phyloP scores from a whole-genome alignment of 192 early-diverging fungal genomes.

The Coemansia asiatica region DNA sequence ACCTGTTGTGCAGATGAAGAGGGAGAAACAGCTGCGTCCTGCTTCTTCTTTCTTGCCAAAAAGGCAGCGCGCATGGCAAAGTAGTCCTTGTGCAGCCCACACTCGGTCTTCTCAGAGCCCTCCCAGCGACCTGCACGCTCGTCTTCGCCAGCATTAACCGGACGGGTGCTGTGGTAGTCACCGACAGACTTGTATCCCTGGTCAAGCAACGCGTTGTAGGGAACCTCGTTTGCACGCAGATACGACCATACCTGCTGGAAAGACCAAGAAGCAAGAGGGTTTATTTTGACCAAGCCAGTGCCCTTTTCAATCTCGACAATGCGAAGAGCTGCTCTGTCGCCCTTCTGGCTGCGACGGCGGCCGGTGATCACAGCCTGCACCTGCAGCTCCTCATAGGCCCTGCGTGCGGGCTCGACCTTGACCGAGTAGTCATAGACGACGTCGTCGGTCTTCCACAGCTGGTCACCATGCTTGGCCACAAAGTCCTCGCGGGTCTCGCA shows the following conservation, averaged over 20 bases:
- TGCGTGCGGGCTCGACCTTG: slow-evolving; percentile 90
- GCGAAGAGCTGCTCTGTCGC: slow-evolving; percentile 71
- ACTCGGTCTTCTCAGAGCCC: slow-evolving; percentile 87
- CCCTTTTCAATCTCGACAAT: slow-evolving; percentile 79
- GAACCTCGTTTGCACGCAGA: slow-evolving; percentile 79
- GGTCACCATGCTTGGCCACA: slow-evolving; percentile 68
- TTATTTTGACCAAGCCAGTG: slow-evolving; percentile 84
- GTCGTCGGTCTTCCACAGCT: slow-evolving; percentile 82
- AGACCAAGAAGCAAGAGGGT: slow-evolving; percentile 89
- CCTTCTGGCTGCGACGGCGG: slow-evolving; percentile 82
- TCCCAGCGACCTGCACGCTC: slow-evolving; percentile 91
- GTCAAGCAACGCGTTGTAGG: slow-evolving; percentile 87
- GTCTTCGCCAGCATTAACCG: slow-evolving; percentile 62
- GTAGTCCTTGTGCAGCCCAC: slow-evolving; percentile 96
- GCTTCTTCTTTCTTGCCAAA: slow-evolving; percentile 74
- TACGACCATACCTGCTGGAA: slow-evolving; percentile 88
- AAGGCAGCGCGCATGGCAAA: slow-evolving; percentile 86
- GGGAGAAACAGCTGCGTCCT: slow-evolving; percentile 9
- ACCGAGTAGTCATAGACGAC: slow-evolving; percentile 85
- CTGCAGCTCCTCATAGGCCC: slow-evolving; percentile 75
- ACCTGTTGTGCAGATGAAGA: no score
- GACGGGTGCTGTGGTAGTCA: slow-evolving; percentile 87
- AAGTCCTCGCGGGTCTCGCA: slow-evolving; percentile 67
- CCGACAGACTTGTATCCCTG: slow-evolving; percentile 90
- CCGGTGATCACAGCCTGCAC: slow-evolving; percentile 88